These are phyloP conservation scores for Bacidia gigantensis DNA, from an alignment of 495 filamentous ascomycete species.

Conservation along the genomic window DNA sequence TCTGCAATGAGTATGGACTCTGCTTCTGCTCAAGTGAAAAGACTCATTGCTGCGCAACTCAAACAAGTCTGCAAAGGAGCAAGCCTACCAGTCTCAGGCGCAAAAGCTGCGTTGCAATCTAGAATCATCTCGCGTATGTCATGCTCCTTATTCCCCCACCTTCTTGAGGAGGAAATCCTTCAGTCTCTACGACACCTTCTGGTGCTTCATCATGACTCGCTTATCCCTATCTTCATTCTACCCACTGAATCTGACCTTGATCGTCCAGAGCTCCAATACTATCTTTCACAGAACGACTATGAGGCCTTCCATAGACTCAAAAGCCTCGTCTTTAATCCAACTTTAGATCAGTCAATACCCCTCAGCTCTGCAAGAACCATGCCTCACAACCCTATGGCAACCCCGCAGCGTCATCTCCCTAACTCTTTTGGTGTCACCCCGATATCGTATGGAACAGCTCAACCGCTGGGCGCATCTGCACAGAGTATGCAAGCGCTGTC, in stretches of 20 bases:
- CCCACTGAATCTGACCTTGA: constrained; percentile 6
- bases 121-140: constrained; percentile 65
- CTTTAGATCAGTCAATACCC: constrained; percentile 7
- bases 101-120: constrained; percentile 64
- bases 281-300: constrained; percentile 20
- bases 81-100: constrained; percentile 56
- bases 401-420: not conserved
- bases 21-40: constrained; percentile 38
- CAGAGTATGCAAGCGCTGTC: too few relatives aligned
- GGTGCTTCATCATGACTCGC: not conserved
- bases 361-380: not conserved
- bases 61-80: constrained; percentile 59
- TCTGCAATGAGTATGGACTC: constrained; percentile 13
- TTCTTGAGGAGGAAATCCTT: not conserved
- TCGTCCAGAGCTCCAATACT: constrained; percentile 18
- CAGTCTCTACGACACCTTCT: too few relatives aligned
- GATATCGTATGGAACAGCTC: not conserved
- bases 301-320: constrained; percentile 25
- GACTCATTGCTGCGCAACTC: constrained; percentile 55
- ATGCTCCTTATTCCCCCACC: constrained; percentile 6
- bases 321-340: constrained; percentile 22
- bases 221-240: not conserved
- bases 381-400: not conserved
- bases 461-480: not conserved
- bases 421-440: not conserved